phyloP scores from a whole-genome alignment of 495 filamentous ascomycete genomes.

The Tuber brumale region DNA sequence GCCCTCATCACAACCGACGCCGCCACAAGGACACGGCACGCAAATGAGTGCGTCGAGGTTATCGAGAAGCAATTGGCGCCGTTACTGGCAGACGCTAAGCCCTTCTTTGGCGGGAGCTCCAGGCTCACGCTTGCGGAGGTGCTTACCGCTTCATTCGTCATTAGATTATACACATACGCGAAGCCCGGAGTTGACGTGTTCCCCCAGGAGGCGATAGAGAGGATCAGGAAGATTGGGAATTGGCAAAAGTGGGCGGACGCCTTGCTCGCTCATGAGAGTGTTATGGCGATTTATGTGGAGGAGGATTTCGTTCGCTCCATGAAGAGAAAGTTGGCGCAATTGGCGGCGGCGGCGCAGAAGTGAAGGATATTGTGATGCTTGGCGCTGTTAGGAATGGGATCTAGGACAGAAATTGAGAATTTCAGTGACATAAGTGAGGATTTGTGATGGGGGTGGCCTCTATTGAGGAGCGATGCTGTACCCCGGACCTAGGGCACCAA shows the following conservation, averaged over 20 bases:
- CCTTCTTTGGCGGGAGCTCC: conserved; percentile 75
- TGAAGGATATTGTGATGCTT: background rate
- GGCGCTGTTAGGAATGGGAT: background rate
- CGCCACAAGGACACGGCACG: conserved; percentile 44
- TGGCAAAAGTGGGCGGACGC: conserved; percentile 64
- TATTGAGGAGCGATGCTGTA: background rate
- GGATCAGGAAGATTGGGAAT: conserved; percentile 51
- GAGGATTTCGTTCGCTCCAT: conserved; percentile 39
- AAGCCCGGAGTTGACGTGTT: conserved; percentile 51
- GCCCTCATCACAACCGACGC: conserved; percentile 45
- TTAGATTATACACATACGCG: conserved; percentile 52
- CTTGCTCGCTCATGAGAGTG: conserved; percentile 58
- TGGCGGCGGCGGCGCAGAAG: conserved; percentile 14
- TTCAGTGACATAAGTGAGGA: background rate
- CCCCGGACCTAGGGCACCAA: too few species aligned
- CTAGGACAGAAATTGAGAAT: background rate
- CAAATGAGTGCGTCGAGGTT: conserved; percentile 48
- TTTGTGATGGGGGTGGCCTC: background rate
- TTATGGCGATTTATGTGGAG: conserved; percentile 59
- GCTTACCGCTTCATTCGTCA: conserved; percentile 59
- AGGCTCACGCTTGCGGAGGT: conserved; percentile 75
- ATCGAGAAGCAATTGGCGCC: conserved; percentile 71
- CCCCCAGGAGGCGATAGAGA: conserved; percentile 47
- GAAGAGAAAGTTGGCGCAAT: conserved; percentile 43
- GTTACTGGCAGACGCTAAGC: conserved; percentile 57